Evolutionary conservation across 306 rosid genomes (phyloP).

Genomic region (Lagenaria siceraria): DNA sequence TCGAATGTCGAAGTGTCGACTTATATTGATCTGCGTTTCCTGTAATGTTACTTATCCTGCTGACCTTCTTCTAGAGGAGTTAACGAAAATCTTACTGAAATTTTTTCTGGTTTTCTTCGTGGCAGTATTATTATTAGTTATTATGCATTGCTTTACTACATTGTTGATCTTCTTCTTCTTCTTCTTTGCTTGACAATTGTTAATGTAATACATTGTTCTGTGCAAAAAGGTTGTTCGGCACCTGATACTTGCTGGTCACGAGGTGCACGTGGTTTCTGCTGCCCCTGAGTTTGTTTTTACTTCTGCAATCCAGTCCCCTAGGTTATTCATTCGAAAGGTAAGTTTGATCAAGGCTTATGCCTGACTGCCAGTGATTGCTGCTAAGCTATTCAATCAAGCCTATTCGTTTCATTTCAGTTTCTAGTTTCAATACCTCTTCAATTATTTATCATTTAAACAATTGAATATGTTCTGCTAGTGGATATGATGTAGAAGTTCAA

Average conservation of each 20-base stretch:
- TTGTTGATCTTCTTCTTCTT: conserved; percentile 2
- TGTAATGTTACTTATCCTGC: background rate
- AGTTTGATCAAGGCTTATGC: background rate
- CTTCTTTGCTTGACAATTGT: background rate
- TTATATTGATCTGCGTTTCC: background rate
- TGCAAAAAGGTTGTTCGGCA: conserved; percentile 59
- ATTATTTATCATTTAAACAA: background rate
- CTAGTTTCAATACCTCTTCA: background rate
- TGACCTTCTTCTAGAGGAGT: background rate
- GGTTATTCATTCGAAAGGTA: conserved; percentile 79
- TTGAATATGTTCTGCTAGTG: background rate
- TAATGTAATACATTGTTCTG: background rate
- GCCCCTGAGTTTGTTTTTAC: conserved; percentile 95
- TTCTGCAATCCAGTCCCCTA: conserved; percentile 61
- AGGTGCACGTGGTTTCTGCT: conserved; percentile 86
- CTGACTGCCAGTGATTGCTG: background rate
- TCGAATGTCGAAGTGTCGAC: background rate
- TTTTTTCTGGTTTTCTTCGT: background rate
- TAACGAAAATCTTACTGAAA: background rate
- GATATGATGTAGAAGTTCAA: background rate
- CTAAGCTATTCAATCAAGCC: background rate
- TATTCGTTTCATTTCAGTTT: background rate
- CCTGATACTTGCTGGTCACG: conserved; percentile 79
- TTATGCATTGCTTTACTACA: background rate
- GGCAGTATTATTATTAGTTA: background rate